phyloP scores from a whole-genome alignment of 2,329 filamentous ascomycete species.

The Fusarium austroafricanum region DNA sequence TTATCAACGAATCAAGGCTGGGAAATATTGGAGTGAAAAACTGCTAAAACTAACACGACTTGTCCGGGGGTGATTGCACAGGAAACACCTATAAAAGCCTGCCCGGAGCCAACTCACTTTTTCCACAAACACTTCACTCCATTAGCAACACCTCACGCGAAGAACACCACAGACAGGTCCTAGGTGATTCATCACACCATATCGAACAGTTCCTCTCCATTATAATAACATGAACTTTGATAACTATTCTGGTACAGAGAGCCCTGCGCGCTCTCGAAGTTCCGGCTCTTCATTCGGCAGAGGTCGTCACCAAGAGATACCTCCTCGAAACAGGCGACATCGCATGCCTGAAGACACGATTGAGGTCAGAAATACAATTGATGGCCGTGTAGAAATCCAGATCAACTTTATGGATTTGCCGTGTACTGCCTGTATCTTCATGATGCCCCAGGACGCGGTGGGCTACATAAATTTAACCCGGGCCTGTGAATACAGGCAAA shows the following conservation, averaged over 20 bases:
- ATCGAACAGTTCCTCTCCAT: no score
- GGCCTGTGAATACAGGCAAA: not conserved
- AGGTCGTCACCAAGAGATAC: not conserved
- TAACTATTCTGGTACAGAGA: not conserved
- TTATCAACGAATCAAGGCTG: not conserved
- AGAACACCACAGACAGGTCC: no score
- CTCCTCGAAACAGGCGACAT: no score
- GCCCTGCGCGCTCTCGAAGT: no score
- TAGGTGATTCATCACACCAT: no score
- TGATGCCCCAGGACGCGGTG: not conserved
- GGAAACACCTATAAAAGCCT: not conserved
- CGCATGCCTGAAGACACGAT: no score
- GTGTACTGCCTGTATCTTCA: not conserved
- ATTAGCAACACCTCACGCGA: not conserved
- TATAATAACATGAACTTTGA: not conserved
- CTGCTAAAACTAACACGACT: no score
- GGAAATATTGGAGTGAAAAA: not conserved
- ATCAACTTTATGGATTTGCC: not conserved
- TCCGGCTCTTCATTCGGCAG: not conserved
- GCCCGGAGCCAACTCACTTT: no score
- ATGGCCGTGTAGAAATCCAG: not conserved
- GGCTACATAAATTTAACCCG: not conserved
- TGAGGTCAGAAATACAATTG: not conserved
- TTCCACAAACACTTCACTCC: not conserved
- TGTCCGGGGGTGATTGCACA: not conserved